Conservation (phyloP, 352 stramenopile species). For the Pythium aristosporum region DNA sequence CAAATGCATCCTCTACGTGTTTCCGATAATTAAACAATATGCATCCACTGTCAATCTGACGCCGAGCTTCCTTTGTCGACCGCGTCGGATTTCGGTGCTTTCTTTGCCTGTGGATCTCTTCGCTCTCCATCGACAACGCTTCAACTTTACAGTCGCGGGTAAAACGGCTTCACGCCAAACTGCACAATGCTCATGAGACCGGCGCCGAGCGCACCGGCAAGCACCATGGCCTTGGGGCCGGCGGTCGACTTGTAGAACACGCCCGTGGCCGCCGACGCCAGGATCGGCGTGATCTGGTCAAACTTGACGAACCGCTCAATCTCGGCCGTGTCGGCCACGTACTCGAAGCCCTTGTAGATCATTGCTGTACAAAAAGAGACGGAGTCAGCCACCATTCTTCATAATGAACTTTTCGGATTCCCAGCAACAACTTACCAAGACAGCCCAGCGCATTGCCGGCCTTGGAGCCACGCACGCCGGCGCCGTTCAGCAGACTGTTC, state of each 20-base stretch:
- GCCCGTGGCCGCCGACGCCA: conserved; percentile 77
- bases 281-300: conserved; percentile 80
- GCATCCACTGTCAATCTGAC: conserved; percentile 2
- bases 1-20: conserved; percentile 12
- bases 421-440: conserved; percentile 42
- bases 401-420: no score
- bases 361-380: conserved; percentile 47
- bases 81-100: neutral
- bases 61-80: neutral
- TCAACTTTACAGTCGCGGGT: conserved; percentile 56
- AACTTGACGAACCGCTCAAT: conserved; percentile 83
- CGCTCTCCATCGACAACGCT: neutral
- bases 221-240: conserved; percentile 79
- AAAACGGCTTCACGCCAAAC: conserved; percentile 86
- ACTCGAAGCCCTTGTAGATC: conserved; percentile 88
- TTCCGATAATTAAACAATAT: conserved; percentile 14
- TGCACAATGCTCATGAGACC: conserved; percentile 83
- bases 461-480: conserved; percentile 77
- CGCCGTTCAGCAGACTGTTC: conserved; percentile 88
- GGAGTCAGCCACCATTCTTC: conserved; percentile 10
- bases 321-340: conserved; percentile 72
- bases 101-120: conserved; percentile 1
- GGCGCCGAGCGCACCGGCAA: conserved; percentile 75
- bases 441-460: conserved; percentile 81
- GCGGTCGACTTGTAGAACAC: conserved; percentile 88